Base-by-base conservation (phyloP, 2,329 filamentous ascomycete genomes). In the Epicoccum sorghinum region DNA sequence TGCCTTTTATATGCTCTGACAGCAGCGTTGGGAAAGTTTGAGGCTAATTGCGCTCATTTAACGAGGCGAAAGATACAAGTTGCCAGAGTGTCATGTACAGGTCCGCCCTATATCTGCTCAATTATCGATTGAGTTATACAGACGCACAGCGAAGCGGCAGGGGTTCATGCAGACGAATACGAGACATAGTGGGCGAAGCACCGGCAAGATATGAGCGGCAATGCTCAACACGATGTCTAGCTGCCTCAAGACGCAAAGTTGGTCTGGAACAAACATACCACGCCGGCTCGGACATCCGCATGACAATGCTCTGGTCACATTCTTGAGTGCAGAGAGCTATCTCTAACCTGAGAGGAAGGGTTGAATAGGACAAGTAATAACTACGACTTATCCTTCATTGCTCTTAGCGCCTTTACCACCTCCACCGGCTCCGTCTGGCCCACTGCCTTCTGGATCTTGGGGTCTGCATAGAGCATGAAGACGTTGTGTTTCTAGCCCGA, bases 381-480 rank as follows among this genome's bases (percentile, higher is more conserved):
- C 58, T 67, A 73, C 2, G 68, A 67, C 30, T 67, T 62, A 46
- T 96, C 93, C 86, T 98, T 99, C 88, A 96, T 88, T 76, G 96
- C 90, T 49, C 95, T 83, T 67, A 98, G 78, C 66, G 88, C 88
- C 29, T 83, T 83, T 90, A 99, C 96, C 13, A 97, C 92, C 44
- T 89, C 86, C 2, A 93, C 81, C 0, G 92, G 88, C 36, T 93
- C 85, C 0, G 85, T 91, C 78, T 91, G 86, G 37, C 91, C 91
- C 0, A 91, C 95, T 9, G 84, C 88, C 77, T 91, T 89, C 70
- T 96, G 91, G 48, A 99, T 88, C 58, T 84, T 85, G 0, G 91
- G 89, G 66, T 97, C 93, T 84, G 92, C 60, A 81, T 96, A 83
- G 63, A 90, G 85, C 95, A 99, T 98, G 70, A 99, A 99, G 1